Percentiles rank a stretch among this genome's conserved stretches.
These are phyloP conservation scores for Penicillium ucsense DNA, from an alignment of 495 filamentous ascomycete genomes.

Conservation along the genomic window DNA sequence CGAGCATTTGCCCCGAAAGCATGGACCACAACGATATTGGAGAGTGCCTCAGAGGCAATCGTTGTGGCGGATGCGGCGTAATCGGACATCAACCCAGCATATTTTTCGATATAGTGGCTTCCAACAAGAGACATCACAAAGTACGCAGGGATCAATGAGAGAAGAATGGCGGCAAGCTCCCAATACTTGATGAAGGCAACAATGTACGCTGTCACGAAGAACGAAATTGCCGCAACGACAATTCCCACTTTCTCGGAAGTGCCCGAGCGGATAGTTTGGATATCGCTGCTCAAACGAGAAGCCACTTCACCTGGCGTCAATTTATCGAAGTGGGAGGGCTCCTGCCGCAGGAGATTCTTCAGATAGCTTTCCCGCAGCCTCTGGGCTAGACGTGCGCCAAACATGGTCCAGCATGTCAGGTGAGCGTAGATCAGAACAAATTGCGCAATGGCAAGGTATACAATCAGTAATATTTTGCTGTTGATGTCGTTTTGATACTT, in stretches of 20 bases:
- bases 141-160: constrained; percentile 56
- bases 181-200: constrained; percentile 54
- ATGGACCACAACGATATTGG: constrained; percentile 40
- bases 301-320: constrained; percentile 51
- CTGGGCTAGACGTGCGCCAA: constrained; percentile 51
- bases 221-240: constrained; percentile 45
- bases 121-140: constrained; percentile 55
- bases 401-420: constrained; percentile 48
- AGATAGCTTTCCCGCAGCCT: constrained; percentile 52
- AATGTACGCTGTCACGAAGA: constrained; percentile 54
- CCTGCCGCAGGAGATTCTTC: constrained; percentile 46
- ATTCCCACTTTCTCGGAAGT: constrained; percentile 62
- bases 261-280: constrained; percentile 50
- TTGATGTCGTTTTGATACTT: constrained; percentile 39
- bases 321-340: constrained; percentile 51
- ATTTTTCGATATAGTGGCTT: constrained; percentile 50
- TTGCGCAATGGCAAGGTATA: constrained; percentile 54
- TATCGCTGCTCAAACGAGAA: constrained; percentile 49
- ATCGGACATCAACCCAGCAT: constrained; percentile 42
- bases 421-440: constrained; percentile 50
- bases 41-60: constrained; percentile 39
- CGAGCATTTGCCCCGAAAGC: constrained; percentile 37
- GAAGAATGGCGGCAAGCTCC: constrained; percentile 26
- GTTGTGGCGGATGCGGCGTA: constrained; percentile 39
- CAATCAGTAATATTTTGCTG: constrained; percentile 47